These are phyloP conservation scores for Colletotrichum musae DNA, from an alignment of 2,329 filamentous ascomycete species.

Conservation along the genomic window DNA sequence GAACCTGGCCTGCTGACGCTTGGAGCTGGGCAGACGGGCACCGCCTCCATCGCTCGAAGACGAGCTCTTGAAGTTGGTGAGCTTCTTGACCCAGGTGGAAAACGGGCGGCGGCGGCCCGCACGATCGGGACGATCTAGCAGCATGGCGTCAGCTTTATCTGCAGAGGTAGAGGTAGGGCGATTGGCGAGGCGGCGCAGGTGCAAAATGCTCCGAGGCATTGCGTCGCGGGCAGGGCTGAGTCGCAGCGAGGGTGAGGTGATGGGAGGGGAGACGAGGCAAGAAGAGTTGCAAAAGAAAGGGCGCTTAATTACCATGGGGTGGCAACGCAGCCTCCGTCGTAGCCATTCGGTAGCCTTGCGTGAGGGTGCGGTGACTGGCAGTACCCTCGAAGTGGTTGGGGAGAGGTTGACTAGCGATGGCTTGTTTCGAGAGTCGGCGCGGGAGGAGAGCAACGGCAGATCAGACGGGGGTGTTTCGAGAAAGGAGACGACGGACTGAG, in stretches of 20 bases:
- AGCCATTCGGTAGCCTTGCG: slow-evolving; percentile 42
- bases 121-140: slow-evolving; percentile 75
- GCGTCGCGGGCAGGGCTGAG: background rate
- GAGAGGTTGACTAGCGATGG: slow-evolving; percentile 9
- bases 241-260: too few relatives aligned
- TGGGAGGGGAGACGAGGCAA: background rate
- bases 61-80: slow-evolving; percentile 84
- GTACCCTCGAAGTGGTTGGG: background rate
- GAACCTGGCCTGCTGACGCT: slow-evolving; percentile 58
- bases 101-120: slow-evolving; percentile 85
- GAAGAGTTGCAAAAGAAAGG: background rate
- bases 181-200: slow-evolving; percentile 37
- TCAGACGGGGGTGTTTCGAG: background rate
- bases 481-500: slow-evolving; percentile 5
- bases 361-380: background rate
- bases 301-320: slow-evolving; percentile 42
- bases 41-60: slow-evolving; percentile 69
- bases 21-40: slow-evolving; percentile 52
- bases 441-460: background rate
- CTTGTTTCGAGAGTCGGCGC: slow-evolving; percentile 19
- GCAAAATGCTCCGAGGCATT: slow-evolving; percentile 7
- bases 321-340: slow-evolving; percentile 42
- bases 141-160: slow-evolving; percentile 51
- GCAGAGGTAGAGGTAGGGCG: slow-evolving; percentile 24
- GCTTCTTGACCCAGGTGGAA: slow-evolving; percentile 92